Conservation (phyloP, 768 basidiomycete species). For the Calocybe gangraenosa region DNA sequence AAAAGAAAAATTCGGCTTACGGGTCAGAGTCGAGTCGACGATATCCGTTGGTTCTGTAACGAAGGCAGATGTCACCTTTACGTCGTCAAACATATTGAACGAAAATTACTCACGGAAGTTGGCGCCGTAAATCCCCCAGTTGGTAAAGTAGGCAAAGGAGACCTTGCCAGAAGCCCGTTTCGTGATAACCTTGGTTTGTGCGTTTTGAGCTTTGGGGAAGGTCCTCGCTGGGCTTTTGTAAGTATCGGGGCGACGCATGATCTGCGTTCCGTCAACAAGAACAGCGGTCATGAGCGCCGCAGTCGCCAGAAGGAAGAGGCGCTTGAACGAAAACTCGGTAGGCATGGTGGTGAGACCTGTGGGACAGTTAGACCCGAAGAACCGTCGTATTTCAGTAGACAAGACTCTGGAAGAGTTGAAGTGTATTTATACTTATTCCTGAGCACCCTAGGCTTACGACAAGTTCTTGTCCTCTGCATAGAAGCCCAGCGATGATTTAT, state of each 20-base stretch:
- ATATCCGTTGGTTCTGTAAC: constrained; percentile 61
- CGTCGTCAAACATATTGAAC: not conserved
- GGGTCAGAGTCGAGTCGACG: constrained; percentile 55
- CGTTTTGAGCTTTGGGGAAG: constrained; percentile 27
- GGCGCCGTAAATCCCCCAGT: constrained; percentile 63
- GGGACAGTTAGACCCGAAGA: not conserved
- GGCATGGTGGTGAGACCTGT: constrained; percentile 10
- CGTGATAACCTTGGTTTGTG: constrained; percentile 36
- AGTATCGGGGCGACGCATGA: constrained; percentile 48
- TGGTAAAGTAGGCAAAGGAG: constrained; percentile 52
- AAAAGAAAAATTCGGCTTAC: constrained; percentile 25
- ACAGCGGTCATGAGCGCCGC: constrained; percentile 18
- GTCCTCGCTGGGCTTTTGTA: constrained; percentile 38
- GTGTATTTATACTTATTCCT: not conserved
- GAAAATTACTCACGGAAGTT: constrained; percentile 49
- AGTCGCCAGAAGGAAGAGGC: constrained; percentile 21
- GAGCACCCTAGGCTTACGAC: not conserved
- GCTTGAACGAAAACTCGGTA: constrained; percentile 17
- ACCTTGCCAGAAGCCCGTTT: constrained; percentile 36
- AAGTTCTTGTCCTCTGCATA: not conserved
- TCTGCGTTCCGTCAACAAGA: constrained; percentile 38
- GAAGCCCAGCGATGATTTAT: constrained; percentile 1
- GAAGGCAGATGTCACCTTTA: constrained; percentile 1
- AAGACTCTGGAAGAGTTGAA: not conserved
- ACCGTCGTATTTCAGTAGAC: no score